Base-by-base conservation (phyloP, 1,284 basidiomycete genomes). In the Vanrija pseudolonga region DNA sequence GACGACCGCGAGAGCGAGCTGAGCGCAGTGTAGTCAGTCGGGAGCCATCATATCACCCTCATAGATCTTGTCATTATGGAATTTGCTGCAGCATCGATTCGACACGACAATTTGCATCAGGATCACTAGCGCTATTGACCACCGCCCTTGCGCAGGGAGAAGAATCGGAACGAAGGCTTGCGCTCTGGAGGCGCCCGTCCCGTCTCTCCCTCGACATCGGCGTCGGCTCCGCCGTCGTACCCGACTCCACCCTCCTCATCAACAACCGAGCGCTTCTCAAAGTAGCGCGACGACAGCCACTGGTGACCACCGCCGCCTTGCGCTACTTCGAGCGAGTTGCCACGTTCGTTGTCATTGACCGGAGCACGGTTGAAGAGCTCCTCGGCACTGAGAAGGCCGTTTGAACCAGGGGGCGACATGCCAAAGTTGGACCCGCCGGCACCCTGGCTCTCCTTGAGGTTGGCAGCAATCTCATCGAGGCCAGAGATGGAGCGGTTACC, bases 151-250 rank as follows among this genome's bases (percentile, higher is more conserved):
- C 70, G 62, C 7, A 74, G 58, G 38, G 68, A 70, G 59, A 74
- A 74, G 61, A 74, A 74, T 39, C 70, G 60, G 61, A 70, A 72
- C 50, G 54, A 56, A 37, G 62, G 55, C 57, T 68, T 70, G 56
- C 62, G 65, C 45, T 63, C 66, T 12, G 60, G 43, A 42, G 45
- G 12, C 36, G 24, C 6, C 50, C 46, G 12, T 56, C 56, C 9
- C 32, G 32, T 32, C 32, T 32, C 32, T 32, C 32, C 32, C 47
- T 49, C 59, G 15, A 22, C 56, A 37, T 57, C 56, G 23, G 32
- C 20, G 9, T 24, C 54, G 40, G 41, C 43, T 14, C 47, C 44
- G 38, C 48, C 48, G 32, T 41, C 50, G 39, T 45, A 26, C 24
- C 22, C 42, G 26, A 17, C 50, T 17, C 37, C 22, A 15, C n/a